Conservation (phyloP, 192 early-diverging fungal genomes). For the Funneliformis geosporum region DNA sequence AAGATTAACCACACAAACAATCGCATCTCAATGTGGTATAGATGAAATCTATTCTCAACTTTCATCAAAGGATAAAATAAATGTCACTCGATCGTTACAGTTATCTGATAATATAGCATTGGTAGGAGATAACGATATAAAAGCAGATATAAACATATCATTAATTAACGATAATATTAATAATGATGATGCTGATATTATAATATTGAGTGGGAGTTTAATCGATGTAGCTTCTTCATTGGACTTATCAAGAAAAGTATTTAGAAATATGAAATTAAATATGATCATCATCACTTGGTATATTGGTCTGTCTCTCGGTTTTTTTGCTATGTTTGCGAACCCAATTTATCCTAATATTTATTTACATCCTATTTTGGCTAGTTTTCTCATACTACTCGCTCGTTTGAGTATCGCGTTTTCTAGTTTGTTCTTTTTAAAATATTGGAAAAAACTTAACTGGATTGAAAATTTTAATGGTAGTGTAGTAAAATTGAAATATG, state of each 20-base stretch:
- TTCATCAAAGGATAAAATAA: conserved; percentile 86
- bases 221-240: conserved; percentile 82
- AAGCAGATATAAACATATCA: conserved; percentile 84
- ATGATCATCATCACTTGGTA: conserved; percentile 87
- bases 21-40: conserved; percentile 84
- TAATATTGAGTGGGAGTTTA: conserved; percentile 87
- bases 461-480: not conserved
- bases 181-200: conserved; percentile 87
- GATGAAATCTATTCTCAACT: conserved; percentile 85
- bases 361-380: conserved; percentile 89
- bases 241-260: conserved; percentile 82
- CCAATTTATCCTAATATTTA: conserved; percentile 77
- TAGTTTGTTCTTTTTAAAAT: conserved; percentile 77
- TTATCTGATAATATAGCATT: conserved; percentile 64
- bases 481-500: not conserved
- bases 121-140: conserved; percentile 80
- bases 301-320: conserved; percentile 81
- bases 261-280: conserved; percentile 82
- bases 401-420: conserved; percentile 87
- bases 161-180: conserved; percentile 82
- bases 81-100: conserved; percentile 73
- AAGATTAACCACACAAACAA: conserved; percentile 73
- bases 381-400: conserved; percentile 88
- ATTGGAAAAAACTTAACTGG: conserved; percentile 53
- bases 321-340: conserved; percentile 74